phyloP scores from a whole-genome alignment of 441 rosid genomes.

The Euphorbia corollata region DNA sequence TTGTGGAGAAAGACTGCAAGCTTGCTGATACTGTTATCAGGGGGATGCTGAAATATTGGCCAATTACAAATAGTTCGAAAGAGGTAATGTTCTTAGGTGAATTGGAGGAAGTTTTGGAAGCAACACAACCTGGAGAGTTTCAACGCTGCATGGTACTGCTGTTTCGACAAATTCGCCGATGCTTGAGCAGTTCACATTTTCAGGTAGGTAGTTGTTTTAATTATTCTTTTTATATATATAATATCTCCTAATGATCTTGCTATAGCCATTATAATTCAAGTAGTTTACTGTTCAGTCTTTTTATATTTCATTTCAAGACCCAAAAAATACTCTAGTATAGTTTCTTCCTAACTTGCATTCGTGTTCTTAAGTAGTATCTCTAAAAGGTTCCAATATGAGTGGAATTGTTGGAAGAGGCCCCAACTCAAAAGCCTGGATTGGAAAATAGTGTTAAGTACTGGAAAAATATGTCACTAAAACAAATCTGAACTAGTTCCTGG shows the following conservation, averaged over 20 bases:
- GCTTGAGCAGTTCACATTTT: slow-evolving; percentile 82
- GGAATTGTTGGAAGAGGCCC: background rate
- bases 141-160: slow-evolving; percentile 86
- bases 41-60: slow-evolving; percentile 66
- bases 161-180: slow-evolving; percentile 60
- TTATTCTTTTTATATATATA: slow-evolving; percentile 7
- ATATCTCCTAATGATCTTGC: background rate
- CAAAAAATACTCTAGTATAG: background rate
- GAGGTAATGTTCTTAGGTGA: slow-evolving; percentile 80
- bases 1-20: slow-evolving; percentile 29
- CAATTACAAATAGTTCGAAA: slow-evolving; percentile 58
- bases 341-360: background rate
- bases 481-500: background rate
- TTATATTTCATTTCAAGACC: background rate
- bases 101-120: slow-evolving; percentile 80
- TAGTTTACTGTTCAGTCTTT: background rate
- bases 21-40: slow-evolving; percentile 67
- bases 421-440: background rate
- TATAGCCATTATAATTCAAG: background rate
- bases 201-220: slow-evolving; percentile 47
- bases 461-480: background rate
- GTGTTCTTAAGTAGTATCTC: background rate
- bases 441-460: background rate
- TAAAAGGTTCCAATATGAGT: no score
- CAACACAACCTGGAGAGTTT: slow-evolving; percentile 75